Evolutionary conservation across 805 yeast genomes (phyloP).

Genomic region (Saccharomyces cerevisiae): DNA sequence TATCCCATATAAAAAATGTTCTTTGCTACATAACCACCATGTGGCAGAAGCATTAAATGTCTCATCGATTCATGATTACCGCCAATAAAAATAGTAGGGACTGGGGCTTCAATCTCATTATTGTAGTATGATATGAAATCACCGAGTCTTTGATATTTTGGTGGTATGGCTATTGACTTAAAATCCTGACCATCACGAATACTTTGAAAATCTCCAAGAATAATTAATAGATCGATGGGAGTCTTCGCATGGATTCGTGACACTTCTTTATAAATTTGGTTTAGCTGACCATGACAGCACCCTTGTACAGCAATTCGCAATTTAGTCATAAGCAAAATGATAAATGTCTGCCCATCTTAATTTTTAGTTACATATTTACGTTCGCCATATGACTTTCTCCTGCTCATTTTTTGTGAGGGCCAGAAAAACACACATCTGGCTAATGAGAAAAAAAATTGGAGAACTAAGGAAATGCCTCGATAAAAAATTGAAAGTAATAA

Average conservation of each 20-base stretch:
- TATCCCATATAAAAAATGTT: conserved; percentile 80
- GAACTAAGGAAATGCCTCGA: too few relatives aligned
- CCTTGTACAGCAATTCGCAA: conserved; percentile 67
- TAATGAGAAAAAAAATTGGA: neutral
- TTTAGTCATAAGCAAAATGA: conserved; percentile 6
- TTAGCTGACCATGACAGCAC: conserved; percentile 79
- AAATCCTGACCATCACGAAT: conserved; percentile 58
- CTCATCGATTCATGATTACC: conserved; percentile 93
- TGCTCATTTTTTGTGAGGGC: neutral
- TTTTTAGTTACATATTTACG: neutral
- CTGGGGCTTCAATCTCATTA: conserved; percentile 48
- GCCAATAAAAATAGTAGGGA: conserved; percentile 75
- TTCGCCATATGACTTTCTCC: neutral
- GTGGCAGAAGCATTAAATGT: conserved; percentile 59
- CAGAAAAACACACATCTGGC: neutral
- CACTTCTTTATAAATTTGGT: conserved; percentile 43
- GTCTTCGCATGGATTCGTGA: conserved; percentile 12
- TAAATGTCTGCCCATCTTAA: neutral
- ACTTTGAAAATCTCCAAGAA: conserved; percentile 92
- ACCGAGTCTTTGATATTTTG: conserved; percentile 64
- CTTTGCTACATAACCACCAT: conserved; percentile 92
- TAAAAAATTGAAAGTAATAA: too few relatives aligned
- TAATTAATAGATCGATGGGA: conserved; percentile 52
- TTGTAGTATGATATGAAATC: conserved; percentile 78
- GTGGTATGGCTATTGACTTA: conserved; percentile 66